Evolutionary conservation across 345 rosid species (phyloP), one percentile per base, ranked within the genome.

Genomic region (Eucalyptus coolabah): DNA sequence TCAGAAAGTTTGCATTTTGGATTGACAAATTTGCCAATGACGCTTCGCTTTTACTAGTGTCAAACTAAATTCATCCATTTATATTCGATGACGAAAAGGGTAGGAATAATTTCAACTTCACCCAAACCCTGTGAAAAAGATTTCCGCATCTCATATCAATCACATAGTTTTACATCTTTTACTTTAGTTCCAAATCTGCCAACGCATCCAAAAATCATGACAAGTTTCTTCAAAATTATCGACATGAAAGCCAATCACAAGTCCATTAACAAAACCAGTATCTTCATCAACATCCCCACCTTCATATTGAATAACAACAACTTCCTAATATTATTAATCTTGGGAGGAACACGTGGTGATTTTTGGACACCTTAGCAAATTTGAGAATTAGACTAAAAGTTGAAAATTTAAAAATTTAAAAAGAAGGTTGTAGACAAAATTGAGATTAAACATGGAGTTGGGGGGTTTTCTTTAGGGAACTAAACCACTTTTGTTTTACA

Each of bases 141-240:
- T 0, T 30, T 63, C 2, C 18, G 2, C 34, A 7, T 30, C 18
- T 16, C 1, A 7, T 65, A 30, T 4, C 23, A 51, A 51, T 51
- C 23, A 51, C 56, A 51, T 51, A 51, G 9, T 51, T 51, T 51
- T 51, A 51, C 23, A 18, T 51, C 3, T 51, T 51, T 51, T 51
- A 51, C 56, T 51, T 0, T 51, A 51, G 2, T 51, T 1, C 4
- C 23, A 18, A 18, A 51, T 51, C 9, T 18, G 23, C 21, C 9
- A 7, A 18, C 9, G 0, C 56, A 51, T 60, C 32, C 6, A 26
- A 59, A 59, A 26, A 59, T 59, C 2, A 0, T 0, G 0, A 59
- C 15, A 11, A 60, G 7, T 60, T 60, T 60, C 67, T 12, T 60
- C n/a, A 60, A 60, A 60, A 28, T 60, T 28, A 60, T 60, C 7